A percentile compares a stretch with the other conserved stretches of the same genome.
Conservation (phyloP, 2,329 filamentous ascomycete genomes). For the Ilyonectria mors-panacis region DNA sequence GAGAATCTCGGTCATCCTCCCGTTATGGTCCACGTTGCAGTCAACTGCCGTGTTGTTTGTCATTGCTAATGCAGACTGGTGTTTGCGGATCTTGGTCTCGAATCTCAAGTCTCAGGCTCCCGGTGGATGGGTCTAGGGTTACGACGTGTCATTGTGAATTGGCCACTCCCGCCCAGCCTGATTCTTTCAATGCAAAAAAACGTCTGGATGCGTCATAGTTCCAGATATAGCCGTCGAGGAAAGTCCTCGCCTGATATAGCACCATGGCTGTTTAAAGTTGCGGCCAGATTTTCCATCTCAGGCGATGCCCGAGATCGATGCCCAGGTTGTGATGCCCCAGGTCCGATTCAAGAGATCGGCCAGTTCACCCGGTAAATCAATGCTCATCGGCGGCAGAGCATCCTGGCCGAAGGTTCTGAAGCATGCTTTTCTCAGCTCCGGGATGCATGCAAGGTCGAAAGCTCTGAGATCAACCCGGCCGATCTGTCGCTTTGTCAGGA, state of each 20-base stretch:
- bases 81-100: conserved; percentile 4
- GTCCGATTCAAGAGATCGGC: conserved; percentile 10
- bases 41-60: conserved; percentile 21
- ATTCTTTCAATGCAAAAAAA: neutral
- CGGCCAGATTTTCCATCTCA: conserved; percentile 12
- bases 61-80: neutral
- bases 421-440: neutral
- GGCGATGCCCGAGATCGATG: conserved; percentile 26
- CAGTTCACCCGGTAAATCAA: conserved; percentile 3
- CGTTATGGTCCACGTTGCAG: neutral
- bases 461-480: neutral
- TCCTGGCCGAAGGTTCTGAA: neutral
- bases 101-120: neutral
- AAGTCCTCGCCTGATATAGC: conserved; percentile 4
- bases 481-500: neutral
- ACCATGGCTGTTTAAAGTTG: neutral
- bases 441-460: too few relatives aligned
- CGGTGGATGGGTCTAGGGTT: neutral
- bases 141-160: neutral
- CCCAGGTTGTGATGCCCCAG: conserved; percentile 9
- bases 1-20: neutral
- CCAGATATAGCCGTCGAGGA: conserved; percentile 7
- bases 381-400: neutral
- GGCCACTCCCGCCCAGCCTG: conserved; percentile 12
- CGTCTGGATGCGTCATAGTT: conserved; percentile 8